phyloP scores from a whole-genome alignment of 2,329 filamentous ascomycete species.

The Neonectria coccinea region DNA sequence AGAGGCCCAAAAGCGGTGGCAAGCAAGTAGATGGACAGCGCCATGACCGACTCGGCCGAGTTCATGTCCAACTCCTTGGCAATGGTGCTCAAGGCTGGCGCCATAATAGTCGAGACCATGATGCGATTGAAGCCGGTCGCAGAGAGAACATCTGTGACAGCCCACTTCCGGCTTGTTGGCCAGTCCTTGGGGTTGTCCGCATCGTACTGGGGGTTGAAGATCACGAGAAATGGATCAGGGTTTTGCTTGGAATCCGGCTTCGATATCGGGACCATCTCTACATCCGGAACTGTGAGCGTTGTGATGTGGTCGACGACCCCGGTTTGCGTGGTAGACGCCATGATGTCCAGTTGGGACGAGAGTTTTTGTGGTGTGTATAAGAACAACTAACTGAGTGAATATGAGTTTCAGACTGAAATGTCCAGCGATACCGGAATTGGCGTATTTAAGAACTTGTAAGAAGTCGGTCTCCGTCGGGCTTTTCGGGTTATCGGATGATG shows the following conservation, averaged over 20 bases:
- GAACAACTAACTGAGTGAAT: not conserved
- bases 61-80: conserved; percentile 64
- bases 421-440: not conserved
- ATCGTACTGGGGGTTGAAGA: conserved; percentile 47
- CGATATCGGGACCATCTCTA: conserved; percentile 7
- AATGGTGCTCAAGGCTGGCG: conserved; percentile 62
- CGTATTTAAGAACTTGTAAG: not conserved
- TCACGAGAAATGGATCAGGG: conserved; percentile 42
- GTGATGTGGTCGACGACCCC: not conserved
- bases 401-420: not conserved
- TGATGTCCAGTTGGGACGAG: not conserved
- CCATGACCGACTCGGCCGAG: conserved; percentile 59
- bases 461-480: conserved; percentile 6
- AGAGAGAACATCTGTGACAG: conserved; percentile 61
- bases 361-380: not conserved
- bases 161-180: conserved; percentile 58
- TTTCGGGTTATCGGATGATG: conserved; percentile 3
- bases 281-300: not conserved
- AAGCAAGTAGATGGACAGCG: conserved; percentile 57
- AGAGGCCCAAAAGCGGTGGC: conserved; percentile 59
- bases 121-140: conserved; percentile 64
- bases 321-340: not conserved
- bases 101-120: conserved; percentile 65
- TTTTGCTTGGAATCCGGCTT: conserved; percentile 6
- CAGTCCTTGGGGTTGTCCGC: conserved; percentile 55